These are phyloP conservation scores for Echinochloa phyllopogon DNA, from an alignment of 176 grass and related monocot species.

Conservation along the genomic window DNA sequence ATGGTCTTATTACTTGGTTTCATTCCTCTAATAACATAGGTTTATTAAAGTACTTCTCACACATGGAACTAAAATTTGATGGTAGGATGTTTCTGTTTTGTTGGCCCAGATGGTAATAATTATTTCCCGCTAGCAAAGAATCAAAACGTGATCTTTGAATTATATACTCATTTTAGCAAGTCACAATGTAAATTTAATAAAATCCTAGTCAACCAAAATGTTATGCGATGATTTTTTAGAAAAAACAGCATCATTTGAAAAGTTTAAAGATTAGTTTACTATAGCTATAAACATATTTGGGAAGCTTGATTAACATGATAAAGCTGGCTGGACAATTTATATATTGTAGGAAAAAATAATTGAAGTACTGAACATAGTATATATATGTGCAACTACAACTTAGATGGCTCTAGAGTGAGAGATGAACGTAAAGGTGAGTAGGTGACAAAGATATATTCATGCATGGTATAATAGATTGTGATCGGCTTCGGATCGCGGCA, in stretches of 20 bases:
- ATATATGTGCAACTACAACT: neutral
- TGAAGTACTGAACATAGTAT: neutral
- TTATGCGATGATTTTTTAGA: neutral
- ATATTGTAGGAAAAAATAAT: neutral
- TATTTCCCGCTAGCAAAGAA: conserved; percentile 5
- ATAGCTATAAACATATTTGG: neutral
- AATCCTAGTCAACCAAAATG: neutral
- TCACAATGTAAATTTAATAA: neutral
- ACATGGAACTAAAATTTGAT: conserved; percentile 9
- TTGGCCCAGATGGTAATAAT: neutral
- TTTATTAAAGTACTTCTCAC: neutral
- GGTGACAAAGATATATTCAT: neutral
- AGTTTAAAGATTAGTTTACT: neutral
- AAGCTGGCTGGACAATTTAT: neutral
- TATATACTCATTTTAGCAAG: neutral
- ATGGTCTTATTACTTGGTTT: neutral
- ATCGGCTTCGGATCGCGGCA: conserved; percentile 47
- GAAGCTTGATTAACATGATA: neutral
- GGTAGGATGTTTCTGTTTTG: neutral
- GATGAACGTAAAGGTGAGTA: conserved; percentile 19
- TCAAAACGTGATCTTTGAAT: neutral
- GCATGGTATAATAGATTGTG: neutral
- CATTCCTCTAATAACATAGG: neutral
- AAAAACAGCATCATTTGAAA: neutral
- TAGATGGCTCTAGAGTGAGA: conserved; percentile 7